These are phyloP conservation scores for Ophiobolus disseminans DNA, from an alignment of 2,329 filamentous ascomycete species.

Conservation along the genomic window DNA sequence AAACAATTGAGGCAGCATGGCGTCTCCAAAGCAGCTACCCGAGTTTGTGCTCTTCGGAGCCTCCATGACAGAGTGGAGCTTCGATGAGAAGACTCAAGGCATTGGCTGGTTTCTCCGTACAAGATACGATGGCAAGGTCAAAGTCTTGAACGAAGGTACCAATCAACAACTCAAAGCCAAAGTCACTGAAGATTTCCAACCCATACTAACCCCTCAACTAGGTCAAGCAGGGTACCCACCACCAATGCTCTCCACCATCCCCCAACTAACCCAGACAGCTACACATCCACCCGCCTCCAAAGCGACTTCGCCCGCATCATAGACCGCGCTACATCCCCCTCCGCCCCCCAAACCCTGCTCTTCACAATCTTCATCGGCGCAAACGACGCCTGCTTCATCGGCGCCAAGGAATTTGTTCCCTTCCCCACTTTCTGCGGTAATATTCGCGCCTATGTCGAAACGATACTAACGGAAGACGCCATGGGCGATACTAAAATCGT, in stretches of 20 bases:
- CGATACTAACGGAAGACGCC: constrained; percentile 39
- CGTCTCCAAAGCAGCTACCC: constrained; percentile 10
- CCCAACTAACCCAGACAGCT: constrained; percentile 18
- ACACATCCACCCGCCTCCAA: constrained; percentile 35
- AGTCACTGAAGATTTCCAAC: neutral
- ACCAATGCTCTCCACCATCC: neutral
- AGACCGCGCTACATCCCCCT: constrained; percentile 19
- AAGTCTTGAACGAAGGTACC: constrained; percentile 33
- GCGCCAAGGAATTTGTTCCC: constrained; percentile 36
- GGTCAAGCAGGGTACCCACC: constrained; percentile 31
- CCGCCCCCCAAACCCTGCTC: constrained; percentile 39
- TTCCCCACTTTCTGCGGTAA: constrained; percentile 43
- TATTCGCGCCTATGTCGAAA: constrained; percentile 46
- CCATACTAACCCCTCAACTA: constrained; percentile 8
- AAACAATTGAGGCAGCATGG: neutral
- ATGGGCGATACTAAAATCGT: constrained; percentile 45
- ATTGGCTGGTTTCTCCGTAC: constrained; percentile 29
- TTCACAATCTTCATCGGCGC: constrained; percentile 52
- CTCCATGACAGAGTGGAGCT: constrained; percentile 34
- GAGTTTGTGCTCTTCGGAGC: constrained; percentile 34
- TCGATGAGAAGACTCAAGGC: constrained; percentile 24
- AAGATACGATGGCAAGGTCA: constrained; percentile 23
- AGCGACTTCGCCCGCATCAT: constrained; percentile 35
- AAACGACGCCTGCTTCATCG: constrained; percentile 48
- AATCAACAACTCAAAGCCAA: neutral